These are phyloP conservation scores for Blastocystis sp. DNA, from an alignment of 352 stramenopile genomes.

Conservation along the genomic window DNA sequence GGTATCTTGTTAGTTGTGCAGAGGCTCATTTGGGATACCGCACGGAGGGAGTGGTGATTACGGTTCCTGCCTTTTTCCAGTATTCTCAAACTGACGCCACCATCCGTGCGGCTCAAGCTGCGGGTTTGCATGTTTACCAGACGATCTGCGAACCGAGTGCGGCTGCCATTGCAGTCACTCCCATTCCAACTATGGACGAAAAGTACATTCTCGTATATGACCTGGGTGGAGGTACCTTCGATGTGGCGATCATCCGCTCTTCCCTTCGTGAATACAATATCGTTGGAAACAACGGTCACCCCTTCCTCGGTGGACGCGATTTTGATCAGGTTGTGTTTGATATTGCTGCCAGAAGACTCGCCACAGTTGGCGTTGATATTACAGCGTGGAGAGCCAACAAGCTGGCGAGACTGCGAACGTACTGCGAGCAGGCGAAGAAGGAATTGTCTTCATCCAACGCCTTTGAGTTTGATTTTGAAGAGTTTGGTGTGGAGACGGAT, in stretches of 20 bases:
- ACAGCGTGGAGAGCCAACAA: neutral
- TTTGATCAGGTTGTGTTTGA: slow-evolving; percentile 7
- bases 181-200: neutral
- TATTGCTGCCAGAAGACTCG: neutral
- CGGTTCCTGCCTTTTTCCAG: slow-evolving; percentile 1
- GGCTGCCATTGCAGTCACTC: neutral
- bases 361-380: neutral
- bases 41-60: neutral
- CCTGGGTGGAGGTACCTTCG: neutral
- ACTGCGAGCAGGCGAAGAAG: neutral
- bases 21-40: neutral
- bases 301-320: neutral
- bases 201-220: neutral
- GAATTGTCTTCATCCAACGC: neutral
- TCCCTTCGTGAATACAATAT: neutral
- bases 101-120: neutral
- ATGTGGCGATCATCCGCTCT: neutral
- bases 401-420: neutral
- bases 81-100: neutral
- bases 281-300: neutral
- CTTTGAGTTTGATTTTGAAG: neutral
- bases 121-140: neutral
- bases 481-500: neutral
- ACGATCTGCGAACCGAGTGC: neutral
- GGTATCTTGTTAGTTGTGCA: neutral